phyloP scores from a whole-genome alignment of 139 green algal genomes.

The Picochlorum sp. region DNA sequence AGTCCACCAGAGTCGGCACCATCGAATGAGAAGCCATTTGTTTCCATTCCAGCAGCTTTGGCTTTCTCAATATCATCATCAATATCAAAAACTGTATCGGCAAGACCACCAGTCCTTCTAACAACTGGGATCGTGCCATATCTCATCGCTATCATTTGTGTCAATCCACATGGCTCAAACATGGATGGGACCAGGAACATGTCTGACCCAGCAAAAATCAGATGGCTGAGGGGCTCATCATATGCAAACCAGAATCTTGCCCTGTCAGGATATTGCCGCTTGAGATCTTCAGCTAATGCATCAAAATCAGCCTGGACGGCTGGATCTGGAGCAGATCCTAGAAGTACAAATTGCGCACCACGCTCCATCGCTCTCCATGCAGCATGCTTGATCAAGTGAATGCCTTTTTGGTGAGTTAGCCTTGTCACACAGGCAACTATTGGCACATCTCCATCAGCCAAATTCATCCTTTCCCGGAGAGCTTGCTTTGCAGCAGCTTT shows the following conservation, averaged over 20 bases:
- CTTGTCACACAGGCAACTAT: conserved; percentile 70
- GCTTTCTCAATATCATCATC: conserved; percentile 47
- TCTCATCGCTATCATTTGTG: conserved; percentile 97
- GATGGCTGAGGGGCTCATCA: conserved; percentile 85
- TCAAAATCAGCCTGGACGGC: conserved; percentile 81
- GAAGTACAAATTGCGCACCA: conserved; percentile 94
- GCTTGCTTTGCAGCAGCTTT: conserved; percentile 55
- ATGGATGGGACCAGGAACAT: conserved; percentile 94
- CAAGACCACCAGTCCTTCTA: conserved; percentile 81
- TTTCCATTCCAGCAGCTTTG: conserved; percentile 47
- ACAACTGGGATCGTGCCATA: conserved; percentile 83
- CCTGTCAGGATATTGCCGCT: conserved; percentile 63
- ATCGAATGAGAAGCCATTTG: conserved; percentile 81
- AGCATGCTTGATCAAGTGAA: conserved; percentile 97
- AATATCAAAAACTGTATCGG: conserved; percentile 70
- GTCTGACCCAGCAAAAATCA: conserved; percentile 80
- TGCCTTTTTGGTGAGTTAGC: conserved; percentile 91
- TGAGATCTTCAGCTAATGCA: conserved; percentile 53
- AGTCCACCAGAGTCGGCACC: conserved; percentile 73
- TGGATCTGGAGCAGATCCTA: conserved; percentile 84
- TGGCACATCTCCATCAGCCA: conserved; percentile 57
- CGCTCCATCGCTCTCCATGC: conserved; percentile 80
- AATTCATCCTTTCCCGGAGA: conserved; percentile 52
- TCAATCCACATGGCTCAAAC: conserved; percentile 89
- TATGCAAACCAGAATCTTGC: conserved; percentile 75